Conservation (phyloP, 768 basidiomycete genomes). For the Infundibulicybe gibba region DNA sequence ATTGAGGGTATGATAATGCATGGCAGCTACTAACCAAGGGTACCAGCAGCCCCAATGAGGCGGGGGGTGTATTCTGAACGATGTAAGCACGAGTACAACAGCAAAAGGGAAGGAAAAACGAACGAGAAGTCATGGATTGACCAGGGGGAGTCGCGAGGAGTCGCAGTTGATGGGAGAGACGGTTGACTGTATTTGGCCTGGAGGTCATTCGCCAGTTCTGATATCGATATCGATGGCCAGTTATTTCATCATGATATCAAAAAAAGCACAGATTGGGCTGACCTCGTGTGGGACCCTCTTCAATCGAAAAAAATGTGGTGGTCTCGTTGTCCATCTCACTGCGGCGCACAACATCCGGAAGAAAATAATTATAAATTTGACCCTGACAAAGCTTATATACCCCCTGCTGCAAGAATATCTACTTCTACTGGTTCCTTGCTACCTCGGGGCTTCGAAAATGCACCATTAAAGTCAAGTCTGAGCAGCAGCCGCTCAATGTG, state of each 20-base stretch:
- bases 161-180: slow-evolving; percentile 63
- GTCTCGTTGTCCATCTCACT: slow-evolving; percentile 2
- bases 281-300: no score
- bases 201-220: slow-evolving; percentile 31
- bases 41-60: slow-evolving; percentile 86
- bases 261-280: background rate
- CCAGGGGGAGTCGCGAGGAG: slow-evolving; percentile 41
- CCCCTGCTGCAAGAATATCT: slow-evolving; percentile 42
- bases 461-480: slow-evolving; percentile 82
- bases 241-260: slow-evolving; percentile 17
- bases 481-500: slow-evolving; percentile 82
- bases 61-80: slow-evolving; percentile 65
- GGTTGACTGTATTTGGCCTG: slow-evolving; percentile 38
- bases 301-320: background rate
- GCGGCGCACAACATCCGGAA: slow-evolving; percentile 4
- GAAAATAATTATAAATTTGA: background rate
- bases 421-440: slow-evolving; percentile 14
- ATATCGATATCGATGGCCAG: slow-evolving; percentile 21
- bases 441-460: slow-evolving; percentile 51
- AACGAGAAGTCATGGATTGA: slow-evolving; percentile 53
- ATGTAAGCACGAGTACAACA: slow-evolving; percentile 9
- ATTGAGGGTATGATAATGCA: slow-evolving; percentile 7
- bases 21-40: slow-evolving; percentile 70
- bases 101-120: slow-evolving; percentile 23
- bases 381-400: slow-evolving; percentile 14